Conservation (phyloP, 2,329 filamentous ascomycete species). For the Sodiomyces alkalinus region DNA sequence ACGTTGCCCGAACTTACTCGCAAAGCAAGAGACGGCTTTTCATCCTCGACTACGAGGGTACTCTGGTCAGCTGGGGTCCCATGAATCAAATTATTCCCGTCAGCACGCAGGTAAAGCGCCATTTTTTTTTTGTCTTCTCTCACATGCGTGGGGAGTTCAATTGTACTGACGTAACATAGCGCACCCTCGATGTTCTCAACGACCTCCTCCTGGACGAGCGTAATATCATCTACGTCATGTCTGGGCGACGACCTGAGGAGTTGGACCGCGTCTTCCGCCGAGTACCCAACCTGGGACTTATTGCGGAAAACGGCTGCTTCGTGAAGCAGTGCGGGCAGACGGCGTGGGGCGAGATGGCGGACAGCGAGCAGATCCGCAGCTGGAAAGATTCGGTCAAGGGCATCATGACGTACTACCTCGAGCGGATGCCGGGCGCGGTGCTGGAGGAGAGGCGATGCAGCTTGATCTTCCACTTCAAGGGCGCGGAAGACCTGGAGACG, state of each 20-base stretch:
- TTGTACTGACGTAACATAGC: too few species aligned
- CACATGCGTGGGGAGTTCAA: conserved; percentile 3
- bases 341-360: conserved; percentile 65
- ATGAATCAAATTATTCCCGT: conserved; percentile 73
- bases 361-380: conserved; percentile 49
- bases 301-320: conserved; percentile 92
- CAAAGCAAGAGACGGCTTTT: conserved; percentile 58
- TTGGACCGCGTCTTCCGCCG: conserved; percentile 74
- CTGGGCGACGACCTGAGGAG: conserved; percentile 71
- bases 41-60: conserved; percentile 88
- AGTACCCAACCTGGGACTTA: conserved; percentile 71
- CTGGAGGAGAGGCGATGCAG: conserved; percentile 89
- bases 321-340: conserved; percentile 54
- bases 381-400: conserved; percentile 78
- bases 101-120: conserved; percentile 55
- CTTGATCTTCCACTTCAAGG: conserved; percentile 79
- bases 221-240: conserved; percentile 92
- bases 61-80: conserved; percentile 73
- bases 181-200: conserved; percentile 68
- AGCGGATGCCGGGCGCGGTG: conserved; percentile 75
- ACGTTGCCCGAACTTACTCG: conserved; percentile 51
- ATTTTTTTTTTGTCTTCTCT: conserved; percentile 3
- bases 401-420: conserved; percentile 79
- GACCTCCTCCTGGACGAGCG: conserved; percentile 65
- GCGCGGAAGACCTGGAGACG: conserved; percentile 59